phyloP scores from a whole-genome alignment of 2,329 filamentous ascomycete genomes.

The Paecilomyces sp. region DNA sequence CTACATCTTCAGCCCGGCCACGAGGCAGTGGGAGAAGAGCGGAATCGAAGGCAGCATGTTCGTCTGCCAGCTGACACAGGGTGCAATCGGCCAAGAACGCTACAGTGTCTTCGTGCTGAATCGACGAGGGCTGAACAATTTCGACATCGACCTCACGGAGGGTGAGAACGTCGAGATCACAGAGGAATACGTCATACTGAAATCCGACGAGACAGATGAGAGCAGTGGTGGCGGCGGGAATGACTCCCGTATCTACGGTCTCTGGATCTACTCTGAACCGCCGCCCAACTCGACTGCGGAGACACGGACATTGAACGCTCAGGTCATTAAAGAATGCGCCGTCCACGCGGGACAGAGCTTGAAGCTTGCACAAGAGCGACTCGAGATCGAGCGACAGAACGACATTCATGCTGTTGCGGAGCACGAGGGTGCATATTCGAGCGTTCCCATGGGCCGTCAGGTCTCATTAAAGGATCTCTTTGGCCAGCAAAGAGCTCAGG shows the following conservation, averaged over 20 bases:
- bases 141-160: constrained; percentile 55
- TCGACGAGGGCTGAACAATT: constrained; percentile 62
- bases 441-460: constrained; percentile 46
- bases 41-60: constrained; percentile 85
- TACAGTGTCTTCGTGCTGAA: constrained; percentile 64
- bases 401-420: constrained; percentile 23
- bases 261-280: constrained; percentile 60
- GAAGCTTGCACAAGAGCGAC: constrained; percentile 34
- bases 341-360: constrained; percentile 44
- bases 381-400: constrained; percentile 27
- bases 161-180: constrained; percentile 58
- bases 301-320: constrained; percentile 44
- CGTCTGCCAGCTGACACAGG: constrained; percentile 59
- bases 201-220: constrained; percentile 32
- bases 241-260: constrained; percentile 45
- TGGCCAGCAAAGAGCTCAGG: constrained; percentile 47
- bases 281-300: constrained; percentile 48
- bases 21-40: constrained; percentile 72
- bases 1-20: constrained; percentile 65
- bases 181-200: constrained; percentile 55
- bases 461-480: constrained; percentile 48
- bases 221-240: constrained; percentile 4
- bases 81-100: constrained; percentile 38
- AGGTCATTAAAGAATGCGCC: constrained; percentile 50
- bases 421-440: constrained; percentile 30